Evolutionary conservation across 1,284 basidiomycete genomes (phyloP).

Genomic region (Fistulina hepatica): DNA sequence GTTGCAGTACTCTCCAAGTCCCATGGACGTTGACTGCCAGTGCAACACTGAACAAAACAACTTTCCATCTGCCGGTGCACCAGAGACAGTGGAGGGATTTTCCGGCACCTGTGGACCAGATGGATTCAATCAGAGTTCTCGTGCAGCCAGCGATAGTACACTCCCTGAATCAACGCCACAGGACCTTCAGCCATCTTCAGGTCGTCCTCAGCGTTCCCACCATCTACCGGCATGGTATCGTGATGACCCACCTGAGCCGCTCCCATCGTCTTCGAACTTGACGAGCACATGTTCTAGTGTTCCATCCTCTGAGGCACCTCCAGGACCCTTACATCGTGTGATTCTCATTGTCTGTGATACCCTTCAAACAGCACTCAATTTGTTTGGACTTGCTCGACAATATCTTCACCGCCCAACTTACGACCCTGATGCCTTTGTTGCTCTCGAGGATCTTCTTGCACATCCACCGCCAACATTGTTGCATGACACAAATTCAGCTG

Average conservation of each 20-base stretch:
- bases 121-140: too few species aligned
- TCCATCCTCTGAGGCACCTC: too few species aligned
- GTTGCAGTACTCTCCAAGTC: too few species aligned
- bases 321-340: conserved; percentile 16
- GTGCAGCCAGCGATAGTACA: too few species aligned
- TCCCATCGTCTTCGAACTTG: conserved; percentile 24
- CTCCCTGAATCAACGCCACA: too few species aligned
- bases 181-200: too few species aligned
- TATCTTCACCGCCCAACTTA: not conserved
- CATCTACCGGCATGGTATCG: not conserved
- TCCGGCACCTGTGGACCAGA: too few species aligned
- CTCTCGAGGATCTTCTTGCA: conserved; percentile 5
- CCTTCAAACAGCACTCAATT: conserved; percentile 13
- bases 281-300: conserved; percentile 23
- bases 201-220: not conserved
- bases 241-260: not conserved
- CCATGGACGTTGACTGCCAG: too few species aligned
- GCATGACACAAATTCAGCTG: not conserved
- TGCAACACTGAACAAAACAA: too few species aligned
- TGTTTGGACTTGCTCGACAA: not conserved
- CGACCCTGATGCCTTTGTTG: not conserved
- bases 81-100: too few species aligned
- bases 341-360: conserved; percentile 21
- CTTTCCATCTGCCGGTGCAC: too few species aligned
- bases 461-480: too few species aligned